Base-by-base conservation (phyloP, 345 rosid species). In the Bruguiera gymnorhiza region DNA sequence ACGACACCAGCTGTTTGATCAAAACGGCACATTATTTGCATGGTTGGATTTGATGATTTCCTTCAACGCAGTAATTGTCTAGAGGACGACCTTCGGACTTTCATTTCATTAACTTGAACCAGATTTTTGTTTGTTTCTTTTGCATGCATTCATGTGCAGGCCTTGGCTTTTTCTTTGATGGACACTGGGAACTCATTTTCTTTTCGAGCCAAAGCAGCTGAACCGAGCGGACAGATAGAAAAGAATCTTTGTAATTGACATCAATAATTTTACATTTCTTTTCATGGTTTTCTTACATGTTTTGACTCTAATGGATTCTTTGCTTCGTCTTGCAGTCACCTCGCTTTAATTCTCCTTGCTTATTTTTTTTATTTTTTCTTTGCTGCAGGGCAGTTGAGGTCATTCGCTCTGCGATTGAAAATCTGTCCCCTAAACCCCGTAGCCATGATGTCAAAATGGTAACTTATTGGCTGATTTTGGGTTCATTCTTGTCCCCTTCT, bases 381-480 rank as follows among this genome's bases (percentile, higher is more conserved):
- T 5, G 18, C 54, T 77, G 70, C 85, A 94, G 98, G 95, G 84
- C 83, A 73, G 86, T 85, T 71, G 97, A 91, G 72, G 81, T 88
- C 68, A 83, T 91, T 52, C 86, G 93, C 81, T 65, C 80, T 54
- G 78, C 88, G 27, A 79, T 91, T 52, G 83, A 86, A 80, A 85
- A 84, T 50, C 74, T 84, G 68, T 74, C 85, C 69, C 83, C 81
- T 63, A 82, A 74, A 81, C 70, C 97, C 53, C 62, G 65, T 61
- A 80, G 87, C 90, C 48, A 86, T 78, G 83, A 85, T 94, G 84
- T 66, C 89, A 80, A 85, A 74, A 78, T 85, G 98, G 97, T 89
- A 86, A 80, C 29, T 39, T 69, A 15, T 59, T 29, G 23, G 34
- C 26, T 51, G 20, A 56, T 65, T 62, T 34, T 60, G 4, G 54